A percentile compares a stretch with the other conserved stretches of the same genome.
phyloP scores from a whole-genome alignment of 805 yeast species.

The Tetrapisispora pingtungensis region DNA sequence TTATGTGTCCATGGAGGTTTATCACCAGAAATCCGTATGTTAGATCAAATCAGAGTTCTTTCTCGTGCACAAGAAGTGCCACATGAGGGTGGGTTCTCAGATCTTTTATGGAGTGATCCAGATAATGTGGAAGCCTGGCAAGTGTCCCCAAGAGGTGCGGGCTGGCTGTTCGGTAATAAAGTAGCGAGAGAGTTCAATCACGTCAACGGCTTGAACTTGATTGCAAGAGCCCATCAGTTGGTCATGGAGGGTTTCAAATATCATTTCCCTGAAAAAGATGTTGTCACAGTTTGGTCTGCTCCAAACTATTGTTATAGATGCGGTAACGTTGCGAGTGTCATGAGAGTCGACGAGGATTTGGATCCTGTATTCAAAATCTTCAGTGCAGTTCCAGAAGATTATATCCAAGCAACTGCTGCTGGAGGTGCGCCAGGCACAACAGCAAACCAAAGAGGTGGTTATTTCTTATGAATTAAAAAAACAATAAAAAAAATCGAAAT shows the following conservation, averaged over 20 bases:
- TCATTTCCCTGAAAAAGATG: constrained; percentile 92
- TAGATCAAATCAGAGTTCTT: constrained; percentile 89
- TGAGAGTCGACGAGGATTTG: constrained; percentile 83
- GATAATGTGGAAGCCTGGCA: constrained; percentile 98
- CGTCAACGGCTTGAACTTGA: constrained; percentile 76
- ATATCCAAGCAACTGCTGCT: constrained; percentile 24
- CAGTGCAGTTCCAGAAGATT: constrained; percentile 88
- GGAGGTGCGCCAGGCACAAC: constrained; percentile 7
- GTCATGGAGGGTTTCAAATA: constrained; percentile 98
- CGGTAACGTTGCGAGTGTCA: constrained; percentile 96
- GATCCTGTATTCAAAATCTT: constrained; percentile 89
- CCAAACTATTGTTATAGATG: constrained; percentile 96
- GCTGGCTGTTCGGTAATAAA: constrained; percentile 92
- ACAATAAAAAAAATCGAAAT: no score
- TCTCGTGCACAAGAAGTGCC: constrained; percentile 98
- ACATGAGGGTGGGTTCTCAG: constrained; percentile 98
- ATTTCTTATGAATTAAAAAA: constrained; percentile 19
- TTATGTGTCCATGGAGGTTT: constrained; percentile 96
- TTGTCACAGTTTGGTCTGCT: constrained; percentile 96
- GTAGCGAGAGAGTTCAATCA: constrained; percentile 95
- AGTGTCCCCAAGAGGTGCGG: constrained; percentile 96
- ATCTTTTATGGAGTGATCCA: constrained; percentile 95
- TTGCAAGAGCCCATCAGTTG: constrained; percentile 94
- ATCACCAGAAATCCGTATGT: constrained; percentile 94
- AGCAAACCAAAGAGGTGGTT: constrained; percentile 28